Conservation (phyloP, 73 alveolate genomes). For the Tetrahymena elliotti region DNA sequence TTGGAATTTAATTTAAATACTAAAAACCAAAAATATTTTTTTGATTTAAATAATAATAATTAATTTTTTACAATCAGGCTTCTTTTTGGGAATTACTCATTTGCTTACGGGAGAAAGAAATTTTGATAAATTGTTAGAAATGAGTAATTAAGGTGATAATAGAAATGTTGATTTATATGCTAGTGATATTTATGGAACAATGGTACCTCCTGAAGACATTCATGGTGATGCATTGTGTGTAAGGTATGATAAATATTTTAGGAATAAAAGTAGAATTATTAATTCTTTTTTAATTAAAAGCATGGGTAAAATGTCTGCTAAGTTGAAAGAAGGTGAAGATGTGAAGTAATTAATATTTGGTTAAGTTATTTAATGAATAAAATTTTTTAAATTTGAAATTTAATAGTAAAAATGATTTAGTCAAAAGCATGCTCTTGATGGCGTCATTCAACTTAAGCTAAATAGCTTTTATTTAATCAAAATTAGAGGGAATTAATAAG, state of each 20-base stretch:
- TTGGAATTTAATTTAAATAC: not conserved
- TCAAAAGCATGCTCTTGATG: slow-evolving; percentile 26
- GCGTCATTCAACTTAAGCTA: slow-evolving; percentile 33
- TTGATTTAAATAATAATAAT: not conserved
- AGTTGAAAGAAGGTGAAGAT: not conserved
- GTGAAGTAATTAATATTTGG: not conserved
- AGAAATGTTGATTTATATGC: slow-evolving; percentile 18
- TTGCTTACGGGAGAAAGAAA: slow-evolving; percentile 23
- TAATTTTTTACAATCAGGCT: not conserved
- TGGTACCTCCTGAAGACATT: slow-evolving; percentile 14
- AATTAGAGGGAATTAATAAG: slow-evolving; percentile 11
- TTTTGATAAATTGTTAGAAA: slow-evolving; percentile 30
- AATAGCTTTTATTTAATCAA: slow-evolving; percentile 30
- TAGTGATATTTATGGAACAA: slow-evolving; percentile 13
- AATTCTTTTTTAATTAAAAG: not conserved
- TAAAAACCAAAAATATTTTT: not conserved
- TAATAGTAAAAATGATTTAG: slow-evolving; percentile 10
- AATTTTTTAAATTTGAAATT: not conserved
- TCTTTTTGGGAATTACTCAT: slow-evolving; percentile 29
- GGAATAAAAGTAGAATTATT: not conserved
- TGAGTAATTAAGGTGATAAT: slow-evolving; percentile 29
- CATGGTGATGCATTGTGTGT: slow-evolving; percentile 22
- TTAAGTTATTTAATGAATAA: not conserved
- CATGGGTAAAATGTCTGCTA: slow-evolving; percentile 22
- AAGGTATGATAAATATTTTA: not conserved